A percentile compares a stretch with the other conserved stretches of the same genome.
These are phyloP conservation scores for Hanseniaspora guilliermondii DNA, from an alignment of 805 yeast species.

Conservation along the genomic window DNA sequence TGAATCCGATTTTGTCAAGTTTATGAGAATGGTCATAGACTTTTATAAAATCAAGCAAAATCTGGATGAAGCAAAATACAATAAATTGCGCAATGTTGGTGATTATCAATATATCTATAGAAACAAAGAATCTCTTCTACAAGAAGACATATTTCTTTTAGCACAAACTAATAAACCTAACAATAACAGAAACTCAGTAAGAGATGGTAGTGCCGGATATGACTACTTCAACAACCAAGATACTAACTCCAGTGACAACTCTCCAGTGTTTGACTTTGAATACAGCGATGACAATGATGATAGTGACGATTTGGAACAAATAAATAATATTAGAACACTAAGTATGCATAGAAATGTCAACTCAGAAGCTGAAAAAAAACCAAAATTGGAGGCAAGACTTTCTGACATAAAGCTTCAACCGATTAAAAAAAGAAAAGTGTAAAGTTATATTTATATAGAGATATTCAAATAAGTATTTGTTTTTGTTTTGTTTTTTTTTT, in stretches of 20 bases:
- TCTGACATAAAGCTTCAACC: neutral
- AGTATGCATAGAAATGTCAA: neutral
- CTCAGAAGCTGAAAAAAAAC: neutral
- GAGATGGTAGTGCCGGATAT: slow-evolving; percentile 14
- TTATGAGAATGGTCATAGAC: slow-evolving; percentile 2
- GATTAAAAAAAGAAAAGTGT: neutral
- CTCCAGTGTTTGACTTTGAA: slow-evolving; percentile 17
- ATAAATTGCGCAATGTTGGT: neutral
- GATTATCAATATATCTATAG: neutral
- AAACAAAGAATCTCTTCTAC: neutral
- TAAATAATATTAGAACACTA: neutral
- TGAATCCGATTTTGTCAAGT: slow-evolving; percentile 2
- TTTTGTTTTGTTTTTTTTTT: neutral
- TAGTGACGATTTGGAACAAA: slow-evolving; percentile 1
- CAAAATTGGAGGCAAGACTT: neutral
- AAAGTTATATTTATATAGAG: neutral
- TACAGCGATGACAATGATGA: slow-evolving; percentile 12
- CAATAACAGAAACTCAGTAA: neutral
- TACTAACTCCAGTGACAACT: neutral
- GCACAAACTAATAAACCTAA: neutral
- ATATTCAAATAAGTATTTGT: too few species aligned
- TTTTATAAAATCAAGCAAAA: slow-evolving; percentile 8
- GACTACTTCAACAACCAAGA: slow-evolving; percentile 18
- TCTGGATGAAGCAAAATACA: neutral
- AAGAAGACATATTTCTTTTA: neutral